Percentiles rank a stretch among this genome's conserved stretches.
Evolutionary conservation across 441 rosid species (phyloP).

Genomic region (Flueggea neowawraea): DNA sequence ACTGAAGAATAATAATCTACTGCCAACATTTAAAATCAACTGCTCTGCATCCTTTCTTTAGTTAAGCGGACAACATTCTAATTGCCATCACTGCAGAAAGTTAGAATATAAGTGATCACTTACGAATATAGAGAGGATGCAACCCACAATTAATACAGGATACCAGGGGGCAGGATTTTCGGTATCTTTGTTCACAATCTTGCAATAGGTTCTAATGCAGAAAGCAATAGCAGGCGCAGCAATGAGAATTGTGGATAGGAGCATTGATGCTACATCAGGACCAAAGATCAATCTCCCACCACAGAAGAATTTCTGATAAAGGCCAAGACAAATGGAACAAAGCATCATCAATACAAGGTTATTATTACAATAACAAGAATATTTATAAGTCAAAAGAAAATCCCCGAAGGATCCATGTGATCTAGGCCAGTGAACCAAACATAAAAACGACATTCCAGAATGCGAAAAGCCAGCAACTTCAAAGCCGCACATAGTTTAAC

Average conservation of each 20-base stretch:
- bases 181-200: conserved; percentile 40
- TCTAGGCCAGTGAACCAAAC: too few relatives aligned
- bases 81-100: neutral
- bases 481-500: too few relatives aligned
- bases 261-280: conserved; percentile 64
- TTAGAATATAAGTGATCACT: conserved; percentile 17
- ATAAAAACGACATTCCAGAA: too few relatives aligned
- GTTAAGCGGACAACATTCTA: conserved; percentile 5
- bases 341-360: too few relatives aligned
- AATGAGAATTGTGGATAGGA: conserved; percentile 47
- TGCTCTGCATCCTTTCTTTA: too few relatives aligned
- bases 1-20: too few relatives aligned
- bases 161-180: conserved; percentile 24
- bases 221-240: conserved; percentile 64
- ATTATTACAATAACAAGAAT: neutral
- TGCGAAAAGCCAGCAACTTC: too few relatives aligned
- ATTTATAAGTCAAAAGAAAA: neutral
- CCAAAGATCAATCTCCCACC: conserved; percentile 76
- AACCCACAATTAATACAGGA: conserved; percentile 47
- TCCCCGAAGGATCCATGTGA: too few relatives aligned
- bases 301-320: conserved; percentile 56
- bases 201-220: conserved; percentile 47
- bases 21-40: too few relatives aligned
- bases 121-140: conserved; percentile 59
- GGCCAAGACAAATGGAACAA: neutral